Evolutionary conservation across 441 rosid species (phyloP).

Genomic region (Euphorbia schlechtendalii): DNA sequence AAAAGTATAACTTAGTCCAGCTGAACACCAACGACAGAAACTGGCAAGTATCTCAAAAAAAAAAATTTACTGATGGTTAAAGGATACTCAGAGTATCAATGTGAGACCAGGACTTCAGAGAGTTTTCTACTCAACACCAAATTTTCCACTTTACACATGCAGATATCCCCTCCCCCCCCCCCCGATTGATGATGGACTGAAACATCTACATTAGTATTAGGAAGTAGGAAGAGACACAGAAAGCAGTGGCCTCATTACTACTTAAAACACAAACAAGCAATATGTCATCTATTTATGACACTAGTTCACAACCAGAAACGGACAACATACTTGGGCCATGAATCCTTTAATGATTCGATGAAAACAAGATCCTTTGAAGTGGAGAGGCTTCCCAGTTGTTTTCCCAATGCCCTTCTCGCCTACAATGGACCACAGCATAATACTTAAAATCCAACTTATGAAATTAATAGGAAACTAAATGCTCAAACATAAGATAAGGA

Average conservation of each 20-base stretch:
- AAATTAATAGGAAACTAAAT: not conserved
- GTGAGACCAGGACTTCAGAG: not conserved
- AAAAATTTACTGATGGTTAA: not conserved
- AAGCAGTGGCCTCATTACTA: not conserved
- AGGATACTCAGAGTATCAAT: not conserved
- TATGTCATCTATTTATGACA: not conserved
- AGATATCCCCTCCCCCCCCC: too few relatives aligned
- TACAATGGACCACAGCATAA: slow-evolving; percentile 26
- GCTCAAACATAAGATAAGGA: slow-evolving; percentile 1
- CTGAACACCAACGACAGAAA: not conserved
- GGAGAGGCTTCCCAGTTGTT: slow-evolving; percentile 79
- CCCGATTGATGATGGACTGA: not conserved
- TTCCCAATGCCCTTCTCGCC: slow-evolving; percentile 87
- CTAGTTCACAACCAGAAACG: slow-evolving; percentile 10
- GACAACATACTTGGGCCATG: slow-evolving; percentile 83
- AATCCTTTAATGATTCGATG: slow-evolving; percentile 92
- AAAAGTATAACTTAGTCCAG: not conserved
- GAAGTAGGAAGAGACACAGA: not conserved
- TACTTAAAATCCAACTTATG: slow-evolving; percentile 13
- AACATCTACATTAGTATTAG: not conserved
- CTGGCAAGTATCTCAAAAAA: not conserved
- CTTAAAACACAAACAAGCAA: slow-evolving; percentile 1
- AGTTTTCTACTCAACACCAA: not conserved
- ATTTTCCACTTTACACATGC: not conserved
- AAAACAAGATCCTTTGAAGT: slow-evolving; percentile 72